Base-by-base conservation (phyloP, 495 filamentous ascomycete species). In the Melanomma pulvis-pyrius region DNA sequence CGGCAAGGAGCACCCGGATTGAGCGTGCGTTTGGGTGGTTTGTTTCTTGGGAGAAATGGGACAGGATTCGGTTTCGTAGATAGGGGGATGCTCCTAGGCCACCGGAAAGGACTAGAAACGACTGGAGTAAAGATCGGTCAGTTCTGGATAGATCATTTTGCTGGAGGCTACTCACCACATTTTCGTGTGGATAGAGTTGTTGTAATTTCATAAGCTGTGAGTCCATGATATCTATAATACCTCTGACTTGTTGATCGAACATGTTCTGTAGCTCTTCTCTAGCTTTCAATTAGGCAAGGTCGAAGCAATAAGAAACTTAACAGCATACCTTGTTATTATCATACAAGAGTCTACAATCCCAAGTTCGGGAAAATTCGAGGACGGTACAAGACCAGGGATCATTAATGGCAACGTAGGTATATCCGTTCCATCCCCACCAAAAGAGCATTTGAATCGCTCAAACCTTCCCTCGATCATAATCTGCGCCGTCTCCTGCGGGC, bases 361-460 rank as follows among this genome's bases (percentile, higher is more conserved):
- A 2, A 29, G 12, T 26, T 52, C 49, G 5, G 49, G 49, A 52
- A 26, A 52, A 17, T 52, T 25, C 12, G 26, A 25, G 5, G 15
- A 15, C 25, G 49, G 22, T 11, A 21, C 15, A 26, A 52, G 21
- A 24, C 22, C 49, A 13, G 49, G 49, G 8, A 52, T 29, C 13
- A 17, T 5, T 8, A 52, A 29, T 24, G 49, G 49, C 24, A 52
- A 26, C 19, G 26, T 52, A 5, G 49, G 49, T 15, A 52, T 29
- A 26, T 52, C 49, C 49, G 49, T 52, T 8, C 49, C 49, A 19
- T 52, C 49, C 5, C 22, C 49, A 9, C 49, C 49, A 29, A 52
- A 52, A 2, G 49, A 52, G 24, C 49, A 52, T 29, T 52, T 52
- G 25, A 52, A 52, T 21, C 49, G 3, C 49, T 52, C 49, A 52